These are phyloP conservation scores for Colletotrichum gigasporum DNA, from an alignment of 2,329 filamentous ascomycete genomes.

Conservation along the genomic window DNA sequence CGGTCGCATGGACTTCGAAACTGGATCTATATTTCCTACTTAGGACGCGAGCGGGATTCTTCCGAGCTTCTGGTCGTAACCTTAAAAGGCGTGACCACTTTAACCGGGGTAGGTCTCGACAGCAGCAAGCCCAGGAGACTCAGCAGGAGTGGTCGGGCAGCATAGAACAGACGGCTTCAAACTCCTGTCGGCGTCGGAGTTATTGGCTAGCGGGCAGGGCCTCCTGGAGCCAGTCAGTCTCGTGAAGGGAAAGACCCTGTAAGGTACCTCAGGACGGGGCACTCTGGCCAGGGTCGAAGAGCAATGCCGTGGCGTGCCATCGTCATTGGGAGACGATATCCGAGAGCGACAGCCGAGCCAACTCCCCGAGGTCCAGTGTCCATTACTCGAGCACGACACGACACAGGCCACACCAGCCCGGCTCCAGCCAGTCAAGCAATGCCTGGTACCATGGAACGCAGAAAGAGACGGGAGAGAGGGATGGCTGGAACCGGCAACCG, in stretches of 20 bases:
- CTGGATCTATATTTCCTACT: conserved; percentile 15
- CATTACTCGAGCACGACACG: too few species aligned
- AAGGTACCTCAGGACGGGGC: background rate
- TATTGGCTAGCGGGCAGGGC: conserved; percentile 11
- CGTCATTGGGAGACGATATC: conserved; percentile 2
- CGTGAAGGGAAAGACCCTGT: conserved; percentile 3
- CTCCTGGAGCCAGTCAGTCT: background rate
- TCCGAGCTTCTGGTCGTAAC: conserved; percentile 21
- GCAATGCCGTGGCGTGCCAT: background rate
- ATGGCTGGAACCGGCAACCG: too few species aligned
- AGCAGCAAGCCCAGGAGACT: background rate
- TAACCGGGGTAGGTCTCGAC: conserved; percentile 5
- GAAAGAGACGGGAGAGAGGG: too few species aligned
- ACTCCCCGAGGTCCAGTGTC: background rate
- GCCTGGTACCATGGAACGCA: too few species aligned
- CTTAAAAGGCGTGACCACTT: background rate
- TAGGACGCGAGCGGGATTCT: conserved; percentile 12
- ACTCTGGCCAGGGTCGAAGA: background rate
- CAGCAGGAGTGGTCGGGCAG: conserved; percentile 4
- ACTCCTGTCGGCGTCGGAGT: conserved; percentile 13
- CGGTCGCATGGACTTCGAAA: conserved; percentile 6
- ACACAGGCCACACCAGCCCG: too few species aligned
- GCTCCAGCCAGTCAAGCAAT: too few species aligned
- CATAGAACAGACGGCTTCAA: background rate
- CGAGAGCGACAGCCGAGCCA: background rate